A percentile compares a stretch with the other conserved stretches of the same genome.
Evolutionary conservation across 202 grass and related monocot species (phyloP).

Genomic region (Elaeis oleifera): DNA sequence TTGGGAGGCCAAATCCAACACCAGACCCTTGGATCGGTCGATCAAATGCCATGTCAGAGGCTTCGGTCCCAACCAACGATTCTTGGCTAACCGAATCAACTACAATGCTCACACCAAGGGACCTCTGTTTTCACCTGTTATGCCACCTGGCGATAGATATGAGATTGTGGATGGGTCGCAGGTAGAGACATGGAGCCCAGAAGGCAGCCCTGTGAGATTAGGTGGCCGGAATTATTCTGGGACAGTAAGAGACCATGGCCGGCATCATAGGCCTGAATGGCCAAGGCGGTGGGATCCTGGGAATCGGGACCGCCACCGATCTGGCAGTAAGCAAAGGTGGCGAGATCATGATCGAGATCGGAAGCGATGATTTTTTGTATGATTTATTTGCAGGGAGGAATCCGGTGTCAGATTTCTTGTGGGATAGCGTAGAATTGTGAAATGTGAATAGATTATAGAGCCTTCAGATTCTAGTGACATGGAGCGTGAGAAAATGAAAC

Average conservation of each 20-base stretch:
- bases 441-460: too few species aligned
- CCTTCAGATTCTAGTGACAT: too few species aligned
- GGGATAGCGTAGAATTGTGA: too few species aligned
- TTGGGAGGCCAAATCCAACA: constrained; percentile 5
- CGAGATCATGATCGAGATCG: constrained; percentile 5
- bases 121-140: constrained; percentile 1
- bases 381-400: constrained; percentile 20
- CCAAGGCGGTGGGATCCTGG: constrained; percentile 9
- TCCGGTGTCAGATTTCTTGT: background rate
- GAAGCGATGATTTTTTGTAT: constrained; percentile 32
- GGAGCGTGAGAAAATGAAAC: too few species aligned
- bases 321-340: constrained; percentile 25
- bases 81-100: constrained; percentile 33
- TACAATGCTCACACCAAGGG: constrained; percentile 17
- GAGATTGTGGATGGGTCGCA: constrained; percentile 18
- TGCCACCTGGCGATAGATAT: background rate
- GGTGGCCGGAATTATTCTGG: constrained; percentile 21
- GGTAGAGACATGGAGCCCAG: constrained; percentile 24
- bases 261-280: constrained; percentile 13
- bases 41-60: constrained; percentile 22
- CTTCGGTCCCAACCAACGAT: constrained; percentile 9
- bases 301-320: constrained; percentile 32
- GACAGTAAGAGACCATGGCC: constrained; percentile 13
- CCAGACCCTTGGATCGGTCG: constrained; percentile 29
- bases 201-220: constrained; percentile 10